Evolutionary conservation across 192 early-diverging fungal genomes (phyloP).

Genomic region (Entophlyctis luteolus): DNA sequence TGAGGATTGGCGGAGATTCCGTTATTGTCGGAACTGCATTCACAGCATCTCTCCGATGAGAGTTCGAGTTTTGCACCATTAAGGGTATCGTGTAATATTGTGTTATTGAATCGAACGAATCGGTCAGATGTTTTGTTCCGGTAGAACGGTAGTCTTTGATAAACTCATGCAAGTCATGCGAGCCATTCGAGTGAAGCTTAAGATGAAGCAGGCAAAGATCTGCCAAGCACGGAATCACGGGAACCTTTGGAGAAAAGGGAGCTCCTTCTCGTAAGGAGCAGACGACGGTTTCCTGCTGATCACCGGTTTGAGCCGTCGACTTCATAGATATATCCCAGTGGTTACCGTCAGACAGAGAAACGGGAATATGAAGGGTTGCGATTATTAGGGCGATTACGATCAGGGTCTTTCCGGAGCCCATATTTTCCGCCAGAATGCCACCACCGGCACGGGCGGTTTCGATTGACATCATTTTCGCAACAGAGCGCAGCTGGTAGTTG

Average conservation of each 20-base stretch:
- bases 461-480: not conserved
- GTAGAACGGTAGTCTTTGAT: too few species aligned
- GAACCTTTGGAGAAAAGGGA: not conserved
- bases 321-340: not conserved
- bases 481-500: not conserved
- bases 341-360: not conserved
- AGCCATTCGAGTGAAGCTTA: not conserved
- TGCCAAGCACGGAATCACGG: not conserved
- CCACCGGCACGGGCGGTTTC: not conserved
- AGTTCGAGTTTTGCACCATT: not conserved
- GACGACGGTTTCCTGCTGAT: not conserved
- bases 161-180: not conserved
- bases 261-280: not conserved
- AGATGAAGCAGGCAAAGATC: not conserved
- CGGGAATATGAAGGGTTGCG: not conserved
- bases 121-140: conserved; percentile 62
- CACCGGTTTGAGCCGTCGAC: not conserved
- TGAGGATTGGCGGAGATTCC: conserved; percentile 8
- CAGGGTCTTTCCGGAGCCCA: conserved; percentile 84
- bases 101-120: not conserved
- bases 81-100: not conserved
- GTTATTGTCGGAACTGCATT: not conserved
- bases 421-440: conserved; percentile 83
- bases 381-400: conserved; percentile 49
- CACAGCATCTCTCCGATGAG: not conserved